These are phyloP conservation scores for Diaporthe velutina DNA, from an alignment of 2,329 filamentous ascomycete genomes.

Conservation along the genomic window DNA sequence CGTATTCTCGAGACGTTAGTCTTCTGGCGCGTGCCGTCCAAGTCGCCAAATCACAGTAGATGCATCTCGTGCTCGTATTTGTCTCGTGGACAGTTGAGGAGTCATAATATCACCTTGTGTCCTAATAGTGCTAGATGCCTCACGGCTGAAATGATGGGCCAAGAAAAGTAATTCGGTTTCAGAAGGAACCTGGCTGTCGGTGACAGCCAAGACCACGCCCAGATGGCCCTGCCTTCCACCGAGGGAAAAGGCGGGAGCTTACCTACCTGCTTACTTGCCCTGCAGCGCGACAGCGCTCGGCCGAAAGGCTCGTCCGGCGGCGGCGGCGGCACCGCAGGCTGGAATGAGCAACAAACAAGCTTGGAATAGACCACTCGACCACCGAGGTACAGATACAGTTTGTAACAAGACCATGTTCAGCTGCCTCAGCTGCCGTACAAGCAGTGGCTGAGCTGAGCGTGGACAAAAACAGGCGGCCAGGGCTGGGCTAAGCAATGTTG, in stretches of 20 bases:
- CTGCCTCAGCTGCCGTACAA: constrained; percentile 4
- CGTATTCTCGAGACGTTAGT: neutral
- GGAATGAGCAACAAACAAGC: neutral
- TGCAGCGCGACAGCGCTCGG: constrained; percentile 3
- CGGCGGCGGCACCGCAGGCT: neutral
- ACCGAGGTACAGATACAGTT: neutral
- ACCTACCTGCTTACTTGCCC: neutral
- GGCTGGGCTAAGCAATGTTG: constrained; percentile 14
- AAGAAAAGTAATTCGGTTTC: neutral
- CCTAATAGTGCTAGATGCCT: neutral
- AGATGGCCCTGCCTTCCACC: neutral
- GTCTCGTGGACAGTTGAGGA: neutral
- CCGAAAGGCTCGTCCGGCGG: constrained; percentile 20
- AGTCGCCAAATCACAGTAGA: neutral
- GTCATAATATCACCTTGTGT: neutral
- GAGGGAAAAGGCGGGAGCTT: constrained; percentile 28
- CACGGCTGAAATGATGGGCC: constrained; percentile 11
- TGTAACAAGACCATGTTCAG: constrained; percentile 14
- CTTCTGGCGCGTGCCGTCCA: neutral
- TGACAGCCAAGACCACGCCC: neutral
- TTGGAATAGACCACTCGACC: neutral
- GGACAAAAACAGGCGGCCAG: neutral
- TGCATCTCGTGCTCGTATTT: constrained; percentile 19
- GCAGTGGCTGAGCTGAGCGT: constrained; percentile 25
- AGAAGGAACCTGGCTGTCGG: neutral